Evolutionary conservation across 2,329 filamentous ascomycete genomes (phyloP), one percentile per base, ranked within the genome.

Genomic region (Colletotrichum musicola): DNA sequence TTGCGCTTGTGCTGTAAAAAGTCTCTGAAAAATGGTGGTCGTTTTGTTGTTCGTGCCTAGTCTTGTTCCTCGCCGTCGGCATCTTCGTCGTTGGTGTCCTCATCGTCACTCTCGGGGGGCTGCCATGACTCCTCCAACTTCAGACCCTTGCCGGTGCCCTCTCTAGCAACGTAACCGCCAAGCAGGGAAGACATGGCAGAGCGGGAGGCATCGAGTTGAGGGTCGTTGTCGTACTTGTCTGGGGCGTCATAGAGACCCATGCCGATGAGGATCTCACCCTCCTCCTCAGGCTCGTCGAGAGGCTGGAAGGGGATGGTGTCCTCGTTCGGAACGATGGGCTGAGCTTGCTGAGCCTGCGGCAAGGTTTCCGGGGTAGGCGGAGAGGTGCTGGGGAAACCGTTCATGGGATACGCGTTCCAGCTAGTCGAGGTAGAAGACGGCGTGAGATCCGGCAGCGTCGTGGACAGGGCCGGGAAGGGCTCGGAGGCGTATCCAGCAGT

Each of bases 61-160:
- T 71, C 70, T 10, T 49, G 51, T n/a, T 78, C 77, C 71, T 77
- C 74, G 38, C 75, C 75, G 16, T 82, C 78, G 25, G 76, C 77
- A 12, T 76, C 76, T 38, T 61, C 58, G 35, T 83, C 82, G 1
- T 81, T 76, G 4, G 82, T 82, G 0, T 78, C 77, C 16, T 88
- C 89, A 2, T 88, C 88, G 20, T 90, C 89, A 5, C 87, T 85
- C 53, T 88, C 87, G 10, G 90, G 91, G 18, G 86, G 92, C 77
- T 89, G 91, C 92, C 86, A 95, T 0, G 92, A 92, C 77, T 95
- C 92, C 78, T 95, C 93, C 4, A 96, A 82, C 77, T 94, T 95
- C 72, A 95, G 81, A 0, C 93, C 92, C 78, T 93, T 93, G 65
- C 92, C 92, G 18, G 82, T 84, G 3, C 86, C 81, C 71, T 85